A percentile compares a stretch with the other conserved stretches of the same genome.
Conservation (phyloP, 257 asterid species). For the Nicotiana undulata region DNA sequence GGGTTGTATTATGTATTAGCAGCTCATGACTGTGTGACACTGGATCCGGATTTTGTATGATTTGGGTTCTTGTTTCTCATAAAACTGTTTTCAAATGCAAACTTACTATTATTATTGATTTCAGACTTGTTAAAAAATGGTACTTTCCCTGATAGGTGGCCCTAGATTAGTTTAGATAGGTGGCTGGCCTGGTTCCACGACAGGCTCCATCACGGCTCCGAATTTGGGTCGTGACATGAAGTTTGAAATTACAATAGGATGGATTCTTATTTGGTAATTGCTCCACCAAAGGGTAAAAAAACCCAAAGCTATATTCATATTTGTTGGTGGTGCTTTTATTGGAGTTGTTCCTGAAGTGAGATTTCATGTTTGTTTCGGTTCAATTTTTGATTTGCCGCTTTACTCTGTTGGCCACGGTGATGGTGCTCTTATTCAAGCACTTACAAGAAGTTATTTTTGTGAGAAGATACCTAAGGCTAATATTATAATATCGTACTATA, state of each 20-base stretch:
- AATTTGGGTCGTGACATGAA: too few relatives aligned
- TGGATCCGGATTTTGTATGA: too few relatives aligned
- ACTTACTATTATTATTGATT: too few relatives aligned
- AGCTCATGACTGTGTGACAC: too few relatives aligned
- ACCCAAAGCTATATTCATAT: slow-evolving; percentile 76
- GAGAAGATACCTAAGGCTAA: slow-evolving; percentile 96
- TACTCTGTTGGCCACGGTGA: slow-evolving; percentile 93
- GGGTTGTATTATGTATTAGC: too few relatives aligned
- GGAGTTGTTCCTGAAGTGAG: slow-evolving; percentile 98
- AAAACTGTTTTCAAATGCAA: too few relatives aligned
- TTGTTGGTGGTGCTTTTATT: slow-evolving; percentile 89
- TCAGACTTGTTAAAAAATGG: too few relatives aligned
- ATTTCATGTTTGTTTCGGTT: slow-evolving; percentile 59
- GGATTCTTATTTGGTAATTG: slow-evolving; percentile 67
- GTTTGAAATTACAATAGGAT: slow-evolving; percentile 59
- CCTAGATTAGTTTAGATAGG: too few relatives aligned
- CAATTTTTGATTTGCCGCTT: slow-evolving; percentile 65
- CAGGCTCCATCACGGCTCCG: too few relatives aligned
- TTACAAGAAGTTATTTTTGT: slow-evolving; percentile 73
- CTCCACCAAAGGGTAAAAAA: slow-evolving; percentile 59
- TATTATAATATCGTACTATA: slow-evolving; percentile 89
- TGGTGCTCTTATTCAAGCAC: slow-evolving; percentile 97
- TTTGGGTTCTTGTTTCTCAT: too few relatives aligned
- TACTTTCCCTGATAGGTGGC: too few relatives aligned
- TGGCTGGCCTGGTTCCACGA: too few relatives aligned